Evolutionary conservation across 2,329 filamentous ascomycete species (phyloP), one percentile per base, ranked within the genome.

Genomic region (Ilyonectria sp.): DNA sequence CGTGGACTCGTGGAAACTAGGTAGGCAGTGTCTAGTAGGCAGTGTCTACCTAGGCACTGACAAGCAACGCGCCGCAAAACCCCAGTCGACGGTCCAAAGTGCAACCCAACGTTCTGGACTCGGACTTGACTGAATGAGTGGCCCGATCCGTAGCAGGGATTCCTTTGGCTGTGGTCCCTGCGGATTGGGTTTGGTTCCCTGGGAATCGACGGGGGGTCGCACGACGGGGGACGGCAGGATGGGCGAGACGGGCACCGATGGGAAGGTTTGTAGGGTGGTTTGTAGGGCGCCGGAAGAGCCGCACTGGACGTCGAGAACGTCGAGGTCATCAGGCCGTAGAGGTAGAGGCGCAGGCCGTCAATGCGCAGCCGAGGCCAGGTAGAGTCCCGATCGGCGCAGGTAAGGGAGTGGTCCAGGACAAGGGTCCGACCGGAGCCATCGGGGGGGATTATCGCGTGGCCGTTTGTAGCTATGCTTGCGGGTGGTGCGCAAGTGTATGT

Each of bases 201-300:
- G n/a, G 31, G 56, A 67, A 63, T 53, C 65, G 47, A 35, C 35
- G 40, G 50, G 40, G 65, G 57, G 26, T 61, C 44, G 53, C 61
- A 53, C 55, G 54, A 63, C 55, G 56, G 56, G 49, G 46, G 60
- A 11, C 55, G 54, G 37, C 13, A 52, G 37, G 50, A 37, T 29
- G 44, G 60, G 57, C 49, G 47, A 59, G 63, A 56, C 63, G 59
- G 59, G 60, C 56, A 60, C 65, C 67, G 62, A 63, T 49, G 57
- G 26, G 56, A 37, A 53, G 44, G 54, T 44, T 57, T 68, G 68
- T 60, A 67, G 65, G 68, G 60, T 19, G 37, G 44, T 29, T 54
- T 63, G 68, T 63, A 68, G 70, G 67, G 60, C n/a, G 29, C 60
- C 60, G 60, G 63, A 60, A 69, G 73, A 75, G 73, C 71, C 73